A percentile compares a stretch with the other conserved stretches of the same genome.
phyloP scores from a whole-genome alignment of 129 eudicot species.

The Helichrysum umbraculigerum region DNA sequence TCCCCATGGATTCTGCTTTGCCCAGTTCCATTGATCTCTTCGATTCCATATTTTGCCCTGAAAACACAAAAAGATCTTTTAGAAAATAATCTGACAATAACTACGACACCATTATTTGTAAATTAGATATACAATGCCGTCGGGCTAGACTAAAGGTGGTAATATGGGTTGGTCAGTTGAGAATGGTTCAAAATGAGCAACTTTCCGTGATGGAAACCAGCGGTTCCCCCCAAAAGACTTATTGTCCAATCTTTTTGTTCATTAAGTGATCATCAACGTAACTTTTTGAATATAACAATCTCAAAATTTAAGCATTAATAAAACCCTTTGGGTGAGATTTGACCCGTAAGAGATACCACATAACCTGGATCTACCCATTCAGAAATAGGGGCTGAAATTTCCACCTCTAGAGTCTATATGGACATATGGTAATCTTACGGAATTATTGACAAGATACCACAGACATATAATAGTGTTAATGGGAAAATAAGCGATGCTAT shows the following conservation, averaged over 20 bases:
- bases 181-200: background rate
- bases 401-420: too few relatives aligned
- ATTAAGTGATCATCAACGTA: background rate
- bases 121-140: background rate
- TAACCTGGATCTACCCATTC: background rate
- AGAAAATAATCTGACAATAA: background rate
- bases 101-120: background rate
- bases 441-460: background rate
- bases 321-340: background rate
- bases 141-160: background rate
- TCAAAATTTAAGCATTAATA: background rate
- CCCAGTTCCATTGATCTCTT: constrained; percentile 58
- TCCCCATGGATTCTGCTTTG: too few relatives aligned
- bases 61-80: constrained; percentile 5
- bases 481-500: constrained; percentile 4
- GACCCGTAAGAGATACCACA: too few relatives aligned
- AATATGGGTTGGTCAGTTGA: too few relatives aligned
- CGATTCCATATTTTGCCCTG: constrained; percentile 89
- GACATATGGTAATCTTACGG: background rate
- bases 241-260: too few relatives aligned
- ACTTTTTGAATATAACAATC: background rate
- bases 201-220: background rate
- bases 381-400: background rate
- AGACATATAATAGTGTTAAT: background rate
- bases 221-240: background rate